Conservation (phyloP, 768 basidiomycete species). For the Daedalea quercina region DNA sequence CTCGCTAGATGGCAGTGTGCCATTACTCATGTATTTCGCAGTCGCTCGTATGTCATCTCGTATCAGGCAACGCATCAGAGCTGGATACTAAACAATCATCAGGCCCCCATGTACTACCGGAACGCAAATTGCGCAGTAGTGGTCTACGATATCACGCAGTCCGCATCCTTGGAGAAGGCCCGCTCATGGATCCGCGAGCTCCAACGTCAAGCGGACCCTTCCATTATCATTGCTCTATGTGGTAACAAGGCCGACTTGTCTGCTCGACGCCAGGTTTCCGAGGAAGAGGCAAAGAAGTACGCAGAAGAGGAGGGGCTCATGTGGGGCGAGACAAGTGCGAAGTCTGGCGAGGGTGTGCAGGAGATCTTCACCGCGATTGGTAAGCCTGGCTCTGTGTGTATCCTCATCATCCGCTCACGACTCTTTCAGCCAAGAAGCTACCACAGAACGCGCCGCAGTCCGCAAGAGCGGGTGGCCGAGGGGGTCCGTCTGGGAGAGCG, state of each 20-base stretch:
- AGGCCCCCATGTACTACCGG: constrained; percentile 97
- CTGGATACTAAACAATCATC: not conserved
- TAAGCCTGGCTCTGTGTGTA: constrained; percentile 27
- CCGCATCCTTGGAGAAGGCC: constrained; percentile 90
- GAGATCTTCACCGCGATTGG: constrained; percentile 86
- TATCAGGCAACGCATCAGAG: not conserved
- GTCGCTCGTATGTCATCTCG: constrained; percentile 38
- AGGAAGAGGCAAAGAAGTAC: constrained; percentile 89
- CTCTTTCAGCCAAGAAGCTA: constrained; percentile 71
- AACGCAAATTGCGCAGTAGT: constrained; percentile 93
- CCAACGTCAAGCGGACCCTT: constrained; percentile 95
- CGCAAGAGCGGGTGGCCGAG: constrained; percentile 47
- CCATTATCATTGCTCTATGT: constrained; percentile 92
- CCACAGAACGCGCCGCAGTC: constrained; percentile 72
- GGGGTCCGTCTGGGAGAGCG: constrained; percentile 42
- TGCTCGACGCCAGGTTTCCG: constrained; percentile 76
- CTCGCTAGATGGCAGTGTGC: too few species aligned
- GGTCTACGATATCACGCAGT: constrained; percentile 93
- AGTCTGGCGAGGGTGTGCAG: constrained; percentile 79
- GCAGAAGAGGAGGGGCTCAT: constrained; percentile 88
- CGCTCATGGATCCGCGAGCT: constrained; percentile 95
- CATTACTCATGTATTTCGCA: constrained; percentile 15
- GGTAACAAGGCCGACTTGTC: constrained; percentile 92
- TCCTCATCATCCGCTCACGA: not conserved
- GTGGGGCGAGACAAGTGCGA: constrained; percentile 91